Percentiles rank a stretch among this genome's conserved stretches.
Evolutionary conservation across 2,329 filamentous ascomycete genomes (phyloP).

Genomic region (Alternaria sp.): DNA sequence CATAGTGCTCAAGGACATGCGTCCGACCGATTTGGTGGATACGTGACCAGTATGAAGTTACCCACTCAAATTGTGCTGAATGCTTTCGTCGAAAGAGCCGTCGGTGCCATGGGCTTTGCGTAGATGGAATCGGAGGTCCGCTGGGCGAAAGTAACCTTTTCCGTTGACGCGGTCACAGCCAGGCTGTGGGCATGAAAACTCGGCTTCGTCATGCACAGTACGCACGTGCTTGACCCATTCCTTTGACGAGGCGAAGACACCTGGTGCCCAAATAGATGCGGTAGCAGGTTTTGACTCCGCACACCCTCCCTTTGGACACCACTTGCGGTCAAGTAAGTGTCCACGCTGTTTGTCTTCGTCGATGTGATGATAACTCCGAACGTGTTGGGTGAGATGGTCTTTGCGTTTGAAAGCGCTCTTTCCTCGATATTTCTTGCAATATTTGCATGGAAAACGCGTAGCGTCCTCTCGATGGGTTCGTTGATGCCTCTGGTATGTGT

Average conservation of each 20-base stretch:
- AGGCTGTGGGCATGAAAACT: neutral
- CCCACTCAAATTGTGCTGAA: no score
- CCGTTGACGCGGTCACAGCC: neutral
- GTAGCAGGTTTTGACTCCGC: accelerated
- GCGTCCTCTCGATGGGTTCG: neutral
- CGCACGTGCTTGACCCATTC: neutral
- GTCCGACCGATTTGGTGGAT: no score
- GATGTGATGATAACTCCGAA: conserved; percentile 4
- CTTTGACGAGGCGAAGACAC: accelerated
- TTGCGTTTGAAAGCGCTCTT: neutral
- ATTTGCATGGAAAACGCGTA: neutral
- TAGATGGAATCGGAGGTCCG: neutral
- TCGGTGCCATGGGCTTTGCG: neutral
- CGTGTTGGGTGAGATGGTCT: neutral
- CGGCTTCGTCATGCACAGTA: neutral
- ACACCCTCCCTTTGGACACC: neutral
- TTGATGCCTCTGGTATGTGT: neutral
- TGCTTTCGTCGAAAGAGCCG: neutral
- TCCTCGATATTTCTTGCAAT: conserved; percentile 1
- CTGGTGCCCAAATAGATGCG: accelerated
- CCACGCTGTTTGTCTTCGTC: neutral
- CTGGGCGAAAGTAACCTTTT: neutral
- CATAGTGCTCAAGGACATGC: no score
- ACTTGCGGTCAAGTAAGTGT: accelerated
- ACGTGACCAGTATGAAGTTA: no score